phyloP scores from a whole-genome alignment of 768 basidiomycete genomes.

The Tulasnella sp. region DNA sequence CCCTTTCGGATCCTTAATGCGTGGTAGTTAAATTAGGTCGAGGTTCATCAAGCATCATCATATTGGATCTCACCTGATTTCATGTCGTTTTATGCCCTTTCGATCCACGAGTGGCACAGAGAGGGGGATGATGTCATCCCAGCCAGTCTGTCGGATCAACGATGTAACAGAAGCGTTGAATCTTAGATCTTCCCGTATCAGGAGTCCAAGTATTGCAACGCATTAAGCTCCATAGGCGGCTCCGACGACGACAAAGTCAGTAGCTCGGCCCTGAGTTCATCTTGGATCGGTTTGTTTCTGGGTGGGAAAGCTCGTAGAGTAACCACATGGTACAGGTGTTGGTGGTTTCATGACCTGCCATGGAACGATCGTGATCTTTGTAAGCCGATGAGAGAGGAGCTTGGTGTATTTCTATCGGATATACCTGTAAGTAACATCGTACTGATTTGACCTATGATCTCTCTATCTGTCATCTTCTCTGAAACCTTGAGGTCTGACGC shows the following conservation, averaged over 20 bases:
- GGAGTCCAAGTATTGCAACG: constrained; percentile 26
- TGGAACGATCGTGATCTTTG: constrained; percentile 27
- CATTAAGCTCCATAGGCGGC: constrained; percentile 22
- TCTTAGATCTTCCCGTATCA: constrained; percentile 48
- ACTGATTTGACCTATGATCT: constrained; percentile 49
- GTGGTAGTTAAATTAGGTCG: background rate
- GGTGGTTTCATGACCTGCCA: constrained; percentile 29
- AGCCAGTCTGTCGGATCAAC: constrained; percentile 35
- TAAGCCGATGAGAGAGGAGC: constrained; percentile 52
- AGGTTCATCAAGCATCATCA: background rate
- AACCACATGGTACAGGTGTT: background rate
- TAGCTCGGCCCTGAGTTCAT: constrained; percentile 36
- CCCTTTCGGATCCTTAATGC: constrained; percentile 12
- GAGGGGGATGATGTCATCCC: constrained; percentile 45
- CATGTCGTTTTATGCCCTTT: constrained; percentile 33
- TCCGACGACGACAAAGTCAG: constrained; percentile 16
- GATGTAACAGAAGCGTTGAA: constrained; percentile 41
- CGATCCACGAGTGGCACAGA: constrained; percentile 35
- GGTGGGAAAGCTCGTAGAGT: constrained; percentile 24
- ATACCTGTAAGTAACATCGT: constrained; percentile 47
- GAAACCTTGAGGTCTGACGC: constrained; percentile 43
- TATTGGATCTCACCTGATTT: constrained; percentile 28
- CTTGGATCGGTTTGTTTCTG: constrained; percentile 39
- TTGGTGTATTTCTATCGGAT: constrained; percentile 32
- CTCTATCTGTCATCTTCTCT: constrained; percentile 49